Conservation (phyloP, 1,284 basidiomycete genomes). For the Ganoderma sinense region DNA sequence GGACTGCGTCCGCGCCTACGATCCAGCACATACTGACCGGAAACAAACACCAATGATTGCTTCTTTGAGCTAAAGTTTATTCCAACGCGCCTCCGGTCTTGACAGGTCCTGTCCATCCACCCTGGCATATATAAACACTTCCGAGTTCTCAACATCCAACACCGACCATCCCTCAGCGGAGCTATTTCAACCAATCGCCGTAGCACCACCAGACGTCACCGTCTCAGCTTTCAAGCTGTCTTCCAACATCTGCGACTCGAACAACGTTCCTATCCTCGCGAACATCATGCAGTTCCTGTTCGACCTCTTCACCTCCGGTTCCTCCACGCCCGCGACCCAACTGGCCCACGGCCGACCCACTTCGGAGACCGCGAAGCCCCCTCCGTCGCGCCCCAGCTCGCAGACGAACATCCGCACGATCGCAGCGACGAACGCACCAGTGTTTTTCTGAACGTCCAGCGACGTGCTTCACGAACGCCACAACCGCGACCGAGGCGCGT, state of each 20-base stretch:
- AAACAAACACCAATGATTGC: conserved; percentile 17
- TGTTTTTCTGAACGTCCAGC: conserved; percentile 36
- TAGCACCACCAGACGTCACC: conserved; percentile 9
- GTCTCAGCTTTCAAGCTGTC: background rate
- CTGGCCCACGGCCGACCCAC: conserved; percentile 23
- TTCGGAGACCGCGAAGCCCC: conserved; percentile 19
- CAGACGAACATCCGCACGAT: conserved; percentile 36
- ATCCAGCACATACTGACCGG: conserved; percentile 15
- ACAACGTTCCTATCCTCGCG: background rate
- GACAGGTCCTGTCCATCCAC: conserved; percentile 30
- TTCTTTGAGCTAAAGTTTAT: conserved; percentile 26
- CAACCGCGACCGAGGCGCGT: conserved; percentile 4
- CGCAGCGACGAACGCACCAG: conserved; percentile 38
- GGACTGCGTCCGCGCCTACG: conserved; percentile 17
- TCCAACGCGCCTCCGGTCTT: conserved; percentile 6
- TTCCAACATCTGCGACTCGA: background rate
- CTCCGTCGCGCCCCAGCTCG: conserved; percentile 28
- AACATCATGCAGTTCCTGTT: conserved; percentile 28
- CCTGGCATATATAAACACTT: conserved; percentile 16
- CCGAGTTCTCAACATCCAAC: background rate
- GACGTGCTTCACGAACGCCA: background rate
- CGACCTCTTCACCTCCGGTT: conserved; percentile 10
- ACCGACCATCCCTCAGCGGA: conserved; percentile 11
- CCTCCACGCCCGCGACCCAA: conserved; percentile 14
- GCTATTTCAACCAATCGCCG: conserved; percentile 12